These are phyloP conservation scores for Ormosia semicastrata DNA, from an alignment of 306 rosid genomes.

Conservation along the genomic window DNA sequence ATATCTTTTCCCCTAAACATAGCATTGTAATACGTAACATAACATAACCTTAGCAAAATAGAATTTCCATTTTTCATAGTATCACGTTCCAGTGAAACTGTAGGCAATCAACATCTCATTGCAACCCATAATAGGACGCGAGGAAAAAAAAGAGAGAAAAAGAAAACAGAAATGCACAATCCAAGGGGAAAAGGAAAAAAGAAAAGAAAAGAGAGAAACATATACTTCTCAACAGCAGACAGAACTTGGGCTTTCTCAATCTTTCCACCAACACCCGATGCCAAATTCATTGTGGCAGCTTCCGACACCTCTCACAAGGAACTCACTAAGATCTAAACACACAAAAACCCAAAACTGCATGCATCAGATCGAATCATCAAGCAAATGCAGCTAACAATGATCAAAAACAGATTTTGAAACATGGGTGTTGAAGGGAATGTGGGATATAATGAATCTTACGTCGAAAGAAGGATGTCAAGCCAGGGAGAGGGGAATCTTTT, in stretches of 20 bases:
- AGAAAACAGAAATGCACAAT: neutral
- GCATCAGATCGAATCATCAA: neutral
- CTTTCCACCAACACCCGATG: conserved; percentile 79
- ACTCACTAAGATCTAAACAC: neutral
- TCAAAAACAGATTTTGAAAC: neutral
- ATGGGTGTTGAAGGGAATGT: neutral
- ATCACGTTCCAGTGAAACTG: neutral
- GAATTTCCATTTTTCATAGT: neutral
- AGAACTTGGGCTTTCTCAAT: conserved; percentile 59
- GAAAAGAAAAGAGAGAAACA: neutral
- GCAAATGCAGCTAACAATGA: neutral
- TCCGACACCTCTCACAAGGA: conserved; percentile 42
- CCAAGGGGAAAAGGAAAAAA: neutral
- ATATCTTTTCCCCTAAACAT: neutral
- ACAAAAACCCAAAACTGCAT: neutral
- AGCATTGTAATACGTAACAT: neutral
- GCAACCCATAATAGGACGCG: neutral
- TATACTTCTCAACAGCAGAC: conserved; percentile 73
- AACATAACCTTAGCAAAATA: neutral
- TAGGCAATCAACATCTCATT: neutral
- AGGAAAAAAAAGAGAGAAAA: neutral
- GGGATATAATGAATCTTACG: neutral
- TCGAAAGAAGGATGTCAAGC: neutral
- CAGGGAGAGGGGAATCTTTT: neutral
- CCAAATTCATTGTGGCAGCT: conserved; percentile 69